phyloP scores from a whole-genome alignment of 805 yeast genomes.

The Candida schatavii region DNA sequence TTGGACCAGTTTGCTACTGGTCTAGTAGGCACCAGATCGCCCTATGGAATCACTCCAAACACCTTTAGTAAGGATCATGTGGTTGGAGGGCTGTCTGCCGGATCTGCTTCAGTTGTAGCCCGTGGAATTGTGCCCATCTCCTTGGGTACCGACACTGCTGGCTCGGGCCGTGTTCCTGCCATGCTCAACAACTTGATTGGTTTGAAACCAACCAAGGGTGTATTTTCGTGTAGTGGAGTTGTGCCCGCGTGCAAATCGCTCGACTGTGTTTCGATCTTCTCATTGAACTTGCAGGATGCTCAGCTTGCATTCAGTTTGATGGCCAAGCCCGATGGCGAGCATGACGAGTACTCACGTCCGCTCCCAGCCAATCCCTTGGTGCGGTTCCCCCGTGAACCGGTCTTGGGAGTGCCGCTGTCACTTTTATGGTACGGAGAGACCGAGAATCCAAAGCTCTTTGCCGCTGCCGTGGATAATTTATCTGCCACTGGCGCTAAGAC shows the following conservation, averaged over 20 bases:
- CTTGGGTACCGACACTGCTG: conserved; percentile 96
- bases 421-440: conserved; percentile 79
- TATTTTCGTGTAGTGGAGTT: conserved; percentile 84
- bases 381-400: conserved; percentile 57
- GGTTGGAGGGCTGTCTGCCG: conserved; percentile 94
- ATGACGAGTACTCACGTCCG: conserved; percentile 78
- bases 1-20: conserved; percentile 98
- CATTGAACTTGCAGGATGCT: conserved; percentile 78
- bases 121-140: conserved; percentile 87
- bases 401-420: conserved; percentile 71
- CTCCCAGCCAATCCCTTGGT: conserved; percentile 66
- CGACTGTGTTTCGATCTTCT: conserved; percentile 87
- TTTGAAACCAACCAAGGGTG: conserved; percentile 88
- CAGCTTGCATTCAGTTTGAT: conserved; percentile 69
- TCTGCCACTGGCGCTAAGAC: conserved; percentile 51
- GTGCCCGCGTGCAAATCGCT: conserved; percentile 95
- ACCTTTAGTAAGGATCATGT: conserved; percentile 77
- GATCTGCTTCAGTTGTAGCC: conserved; percentile 90
- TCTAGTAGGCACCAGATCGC: conserved; percentile 90
- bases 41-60: conserved; percentile 86
- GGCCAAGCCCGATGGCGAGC: conserved; percentile 63
- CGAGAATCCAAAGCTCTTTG: conserved; percentile 70
- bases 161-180: conserved; percentile 97
- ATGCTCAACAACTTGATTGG: conserved; percentile 90
- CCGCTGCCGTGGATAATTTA: conserved; percentile 51